These are phyloP conservation scores for Umbilicaria muhlenbergii DNA, from an alignment of 495 filamentous ascomycete genomes.

Conservation along the genomic window DNA sequence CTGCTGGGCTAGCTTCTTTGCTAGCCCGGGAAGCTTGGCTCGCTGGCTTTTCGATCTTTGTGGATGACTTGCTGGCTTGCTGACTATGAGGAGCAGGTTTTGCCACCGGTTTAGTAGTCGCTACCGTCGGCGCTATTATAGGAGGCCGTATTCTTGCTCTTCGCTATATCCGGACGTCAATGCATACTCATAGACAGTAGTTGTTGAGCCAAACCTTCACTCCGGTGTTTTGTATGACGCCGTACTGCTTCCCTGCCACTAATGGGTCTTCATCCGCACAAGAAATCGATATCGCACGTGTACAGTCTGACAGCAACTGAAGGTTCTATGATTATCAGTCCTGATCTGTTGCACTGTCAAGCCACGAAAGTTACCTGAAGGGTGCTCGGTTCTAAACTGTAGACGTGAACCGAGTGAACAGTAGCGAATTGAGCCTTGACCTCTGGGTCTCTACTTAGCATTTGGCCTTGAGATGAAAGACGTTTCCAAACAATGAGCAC, in stretches of 20 bases:
- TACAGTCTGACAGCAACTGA: constrained; percentile 54
- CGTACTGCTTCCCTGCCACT: constrained; percentile 42
- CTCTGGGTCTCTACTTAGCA: constrained; percentile 28
- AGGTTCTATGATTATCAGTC: constrained; percentile 34
- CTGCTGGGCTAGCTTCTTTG: constrained; percentile 5
- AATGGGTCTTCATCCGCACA: constrained; percentile 46
- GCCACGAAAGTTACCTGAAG: constrained; percentile 34
- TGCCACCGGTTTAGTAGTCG: not conserved
- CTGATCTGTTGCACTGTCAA: not conserved
- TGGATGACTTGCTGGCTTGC: constrained; percentile 1
- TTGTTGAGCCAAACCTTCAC: constrained; percentile 32
- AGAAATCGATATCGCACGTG: constrained; percentile 38
- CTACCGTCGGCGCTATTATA: not conserved
- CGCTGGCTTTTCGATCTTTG: constrained; percentile 13
- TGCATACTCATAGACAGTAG: constrained; percentile 4
- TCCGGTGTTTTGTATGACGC: constrained; percentile 50
- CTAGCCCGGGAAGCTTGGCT: constrained; percentile 15
- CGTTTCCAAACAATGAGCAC: not conserved
- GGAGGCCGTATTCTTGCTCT: constrained; percentile 24
- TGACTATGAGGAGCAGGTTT: not conserved
- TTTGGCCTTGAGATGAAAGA: not conserved
- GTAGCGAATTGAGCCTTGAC: constrained; percentile 49
- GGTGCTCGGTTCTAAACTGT: constrained; percentile 60
- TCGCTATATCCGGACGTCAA: constrained; percentile 21
- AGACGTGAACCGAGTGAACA: constrained; percentile 67